These are phyloP conservation scores for Urostyla sp. DNA, from an alignment of 73 alveolate species.

Conservation along the genomic window DNA sequence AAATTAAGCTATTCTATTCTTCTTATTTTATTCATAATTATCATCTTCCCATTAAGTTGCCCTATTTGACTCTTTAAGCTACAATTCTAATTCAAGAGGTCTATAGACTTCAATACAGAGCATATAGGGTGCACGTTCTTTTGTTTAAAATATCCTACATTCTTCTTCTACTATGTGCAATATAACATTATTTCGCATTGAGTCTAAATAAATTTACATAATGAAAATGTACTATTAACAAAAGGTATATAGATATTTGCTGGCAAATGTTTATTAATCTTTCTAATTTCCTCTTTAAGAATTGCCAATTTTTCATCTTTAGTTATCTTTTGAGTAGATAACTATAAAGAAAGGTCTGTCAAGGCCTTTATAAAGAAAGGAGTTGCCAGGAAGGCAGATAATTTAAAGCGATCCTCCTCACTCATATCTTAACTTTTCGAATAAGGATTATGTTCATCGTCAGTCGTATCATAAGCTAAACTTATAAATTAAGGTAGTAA, in stretches of 20 bases:
- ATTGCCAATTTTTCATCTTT: slow-evolving; percentile 20
- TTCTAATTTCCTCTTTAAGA: slow-evolving; percentile 41
- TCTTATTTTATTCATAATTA: neutral
- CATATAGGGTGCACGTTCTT: slow-evolving; percentile 84
- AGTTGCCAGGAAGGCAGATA: slow-evolving; percentile 37
- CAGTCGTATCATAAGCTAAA: neutral
- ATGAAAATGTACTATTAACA: slow-evolving; percentile 35
- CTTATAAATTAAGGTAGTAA: no score
- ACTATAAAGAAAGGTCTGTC: slow-evolving; percentile 32
- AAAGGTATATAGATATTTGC: slow-evolving; percentile 81
- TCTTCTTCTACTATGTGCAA: slow-evolving; percentile 77
- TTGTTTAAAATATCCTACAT: slow-evolving; percentile 78
- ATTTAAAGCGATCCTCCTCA: neutral
- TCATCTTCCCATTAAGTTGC: neutral
- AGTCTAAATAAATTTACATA: slow-evolving; percentile 14
- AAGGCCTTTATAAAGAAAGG: slow-evolving; percentile 42
- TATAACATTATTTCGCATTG: slow-evolving; percentile 81
- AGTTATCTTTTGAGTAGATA: slow-evolving; percentile 36
- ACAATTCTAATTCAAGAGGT: slow-evolving; percentile 71
- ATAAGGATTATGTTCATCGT: neutral
- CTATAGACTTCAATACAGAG: slow-evolving; percentile 79
- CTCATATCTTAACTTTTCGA: neutral
- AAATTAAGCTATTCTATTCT: neutral
- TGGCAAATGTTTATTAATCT: slow-evolving; percentile 69
- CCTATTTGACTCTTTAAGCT: neutral